These are phyloP conservation scores for Rhododendron kiyosumense DNA, from an alignment of 148 eudicot species.

Conservation along the genomic window DNA sequence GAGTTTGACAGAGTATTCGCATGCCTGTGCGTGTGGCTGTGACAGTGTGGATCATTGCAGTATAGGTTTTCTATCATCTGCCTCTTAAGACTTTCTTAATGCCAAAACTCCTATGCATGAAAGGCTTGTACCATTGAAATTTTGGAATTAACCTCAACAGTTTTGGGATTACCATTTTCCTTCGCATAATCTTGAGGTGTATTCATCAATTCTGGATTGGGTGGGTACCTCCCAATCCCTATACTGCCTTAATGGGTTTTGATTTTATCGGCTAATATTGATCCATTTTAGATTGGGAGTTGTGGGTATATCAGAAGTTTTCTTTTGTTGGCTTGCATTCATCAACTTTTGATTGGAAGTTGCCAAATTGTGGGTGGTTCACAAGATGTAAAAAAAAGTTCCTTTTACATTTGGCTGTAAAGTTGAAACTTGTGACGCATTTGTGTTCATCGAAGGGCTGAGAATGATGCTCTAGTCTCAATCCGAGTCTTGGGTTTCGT, in stretches of 20 bases:
- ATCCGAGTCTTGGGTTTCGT: background rate
- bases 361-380: background rate
- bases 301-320: background rate
- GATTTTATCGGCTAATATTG: background rate
- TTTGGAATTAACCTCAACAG: no score
- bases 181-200: background rate
- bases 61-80: no score
- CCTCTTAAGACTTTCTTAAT: no score
- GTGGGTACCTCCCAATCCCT: background rate
- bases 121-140: no score
- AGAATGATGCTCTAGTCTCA: background rate
- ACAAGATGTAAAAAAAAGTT: background rate
- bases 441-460: background rate
- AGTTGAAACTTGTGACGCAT: background rate
- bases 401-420: background rate
- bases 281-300: background rate
- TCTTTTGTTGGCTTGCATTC: background rate
- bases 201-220: background rate
- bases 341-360: background rate
- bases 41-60: no score
- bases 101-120: no score
- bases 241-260: background rate
- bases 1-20: no score
- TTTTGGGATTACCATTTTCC: no score
- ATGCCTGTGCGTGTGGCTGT: no score